These are phyloP conservation scores for Wickerhamomyces chaumierensis DNA, from an alignment of 805 yeast species.

Conservation along the genomic window DNA sequence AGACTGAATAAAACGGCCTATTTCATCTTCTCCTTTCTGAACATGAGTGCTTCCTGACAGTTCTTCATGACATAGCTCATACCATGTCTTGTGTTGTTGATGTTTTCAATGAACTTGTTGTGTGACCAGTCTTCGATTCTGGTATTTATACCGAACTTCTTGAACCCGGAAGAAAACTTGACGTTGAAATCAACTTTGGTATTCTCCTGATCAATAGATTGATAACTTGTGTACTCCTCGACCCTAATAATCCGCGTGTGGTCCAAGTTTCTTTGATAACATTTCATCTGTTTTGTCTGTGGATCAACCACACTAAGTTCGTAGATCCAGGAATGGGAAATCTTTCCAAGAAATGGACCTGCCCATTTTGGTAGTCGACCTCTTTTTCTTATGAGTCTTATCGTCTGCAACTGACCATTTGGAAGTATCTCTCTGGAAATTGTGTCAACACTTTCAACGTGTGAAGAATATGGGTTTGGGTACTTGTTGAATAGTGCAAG, in stretches of 20 bases:
- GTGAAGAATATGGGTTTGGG: conserved; percentile 71
- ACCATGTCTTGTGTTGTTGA: conserved; percentile 57
- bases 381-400: conserved; percentile 62
- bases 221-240: conserved; percentile 63
- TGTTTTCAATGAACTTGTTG: conserved; percentile 54
- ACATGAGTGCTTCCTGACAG: conserved; percentile 23
- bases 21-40: conserved; percentile 16
- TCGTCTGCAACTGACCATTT: conserved; percentile 57
- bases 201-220: conserved; percentile 19
- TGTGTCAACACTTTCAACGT: conserved; percentile 78
- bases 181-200: conserved; percentile 51
- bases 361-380: conserved; percentile 79
- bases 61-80: conserved; percentile 68
- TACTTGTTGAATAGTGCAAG: conserved; percentile 68
- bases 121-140: conserved; percentile 79
- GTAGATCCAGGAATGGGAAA: conserved; percentile 68
- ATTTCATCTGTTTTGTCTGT: conserved; percentile 33
- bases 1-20: too few relatives aligned
- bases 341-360: conserved; percentile 59
- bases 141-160: conserved; percentile 48
- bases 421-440: conserved; percentile 44
- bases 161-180: conserved; percentile 61
- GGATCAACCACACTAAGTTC: conserved; percentile 74
- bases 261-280: conserved; percentile 77
- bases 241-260: conserved; percentile 69